Evolutionary conservation across 2,329 filamentous ascomycete genomes (phyloP), one percentile per base, ranked within the genome.

Genomic region (Penicillium occitanis): DNA sequence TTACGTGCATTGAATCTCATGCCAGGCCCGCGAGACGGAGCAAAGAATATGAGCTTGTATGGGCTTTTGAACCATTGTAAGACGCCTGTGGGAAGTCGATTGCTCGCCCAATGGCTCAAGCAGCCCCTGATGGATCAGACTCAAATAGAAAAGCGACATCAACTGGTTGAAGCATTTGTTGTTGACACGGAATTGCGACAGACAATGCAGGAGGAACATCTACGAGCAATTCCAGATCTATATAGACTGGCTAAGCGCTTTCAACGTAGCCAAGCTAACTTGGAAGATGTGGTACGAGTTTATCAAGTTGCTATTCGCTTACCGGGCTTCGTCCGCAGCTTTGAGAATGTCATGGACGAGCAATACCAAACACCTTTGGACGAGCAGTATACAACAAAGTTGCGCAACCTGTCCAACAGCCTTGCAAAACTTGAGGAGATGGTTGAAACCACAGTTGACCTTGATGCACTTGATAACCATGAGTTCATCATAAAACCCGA

Each of bases 401-500:
- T 99, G 46, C 87, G 86, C 59, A 87, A 91, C 67, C 87, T 92
- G 67, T 91, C 89, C 5, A 88, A 92, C 73, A 91, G 89, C 73
- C 85, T 99, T 61, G 89, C 86, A 30, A 97, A 93, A 75, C 83
- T 99, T 11, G 91, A 94, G 74, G 95, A 99, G 76, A 97, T 99
- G 92, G 95, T 99, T 0, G 95, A 99, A 81, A 97, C 95, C 1
- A 99, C 96, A 0, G 93, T 99, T 14, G 95, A 99, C 74, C 86
- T 99, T 0, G 92, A 97, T 66, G 95, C 95, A 2, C 86, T 99
- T 11, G 94, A 99, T 73, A 93, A 95, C 70, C 95, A 99, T 74
- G 95, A 99, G 76, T 99, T 96, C 80, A 94, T 97, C 73, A 99
- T 99, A 85, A 99, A 98, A 79, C 91, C 96, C 0, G 95, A 99